phyloP scores from a whole-genome alignment of 75 land plant species.

The Cunninghamia lanceolata region DNA sequence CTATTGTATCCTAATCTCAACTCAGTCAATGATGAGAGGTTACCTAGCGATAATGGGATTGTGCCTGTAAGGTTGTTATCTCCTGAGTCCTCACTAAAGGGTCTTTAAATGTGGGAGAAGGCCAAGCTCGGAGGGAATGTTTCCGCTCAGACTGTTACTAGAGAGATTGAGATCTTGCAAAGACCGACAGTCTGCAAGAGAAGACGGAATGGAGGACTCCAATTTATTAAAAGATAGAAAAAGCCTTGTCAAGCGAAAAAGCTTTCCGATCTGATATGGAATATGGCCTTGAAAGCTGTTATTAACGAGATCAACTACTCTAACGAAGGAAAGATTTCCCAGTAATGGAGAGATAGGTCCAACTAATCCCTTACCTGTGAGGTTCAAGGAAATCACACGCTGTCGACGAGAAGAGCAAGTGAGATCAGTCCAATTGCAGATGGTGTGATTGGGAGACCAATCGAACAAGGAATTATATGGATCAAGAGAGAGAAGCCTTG shows the following conservation, averaged over 20 bases:
- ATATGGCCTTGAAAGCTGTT: background rate
- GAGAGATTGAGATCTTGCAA: background rate
- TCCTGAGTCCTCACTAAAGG: no score
- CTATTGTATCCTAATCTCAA: background rate
- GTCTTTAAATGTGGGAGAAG: background rate
- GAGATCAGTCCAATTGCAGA: no score
- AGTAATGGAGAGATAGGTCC: no score
- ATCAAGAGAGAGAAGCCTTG: background rate
- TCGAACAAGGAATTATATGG: background rate
- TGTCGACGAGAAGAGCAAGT: no score
- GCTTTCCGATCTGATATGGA: background rate
- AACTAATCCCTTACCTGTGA: no score
- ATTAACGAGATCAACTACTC: background rate
- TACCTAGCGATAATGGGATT: background rate
- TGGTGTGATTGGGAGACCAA: no score
- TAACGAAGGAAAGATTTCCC: background rate
- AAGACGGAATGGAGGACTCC: background rate
- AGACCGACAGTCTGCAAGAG: background rate
- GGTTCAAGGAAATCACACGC: no score
- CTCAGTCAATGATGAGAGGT: background rate
- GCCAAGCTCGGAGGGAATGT: background rate
- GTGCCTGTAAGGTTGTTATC: background rate
- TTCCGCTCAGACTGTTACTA: background rate
- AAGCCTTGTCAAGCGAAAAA: background rate
- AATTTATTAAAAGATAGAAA: background rate